phyloP scores from a whole-genome alignment of 257 asterid species.

The Asclepias syriaca region DNA sequence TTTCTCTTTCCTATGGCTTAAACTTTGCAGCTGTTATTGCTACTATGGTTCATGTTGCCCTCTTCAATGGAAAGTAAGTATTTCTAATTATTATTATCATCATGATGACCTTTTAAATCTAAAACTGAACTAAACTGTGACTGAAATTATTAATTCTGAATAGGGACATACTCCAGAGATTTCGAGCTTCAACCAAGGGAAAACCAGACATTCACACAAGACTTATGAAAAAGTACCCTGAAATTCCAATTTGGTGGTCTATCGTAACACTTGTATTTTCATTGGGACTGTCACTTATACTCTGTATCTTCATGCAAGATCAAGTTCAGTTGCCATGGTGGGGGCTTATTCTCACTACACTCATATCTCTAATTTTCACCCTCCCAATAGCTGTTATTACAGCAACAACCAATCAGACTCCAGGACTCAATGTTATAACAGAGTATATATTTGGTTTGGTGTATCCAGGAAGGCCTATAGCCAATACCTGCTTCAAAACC shows the following conservation, averaged over 20 bases:
- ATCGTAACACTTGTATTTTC: constrained; percentile 30
- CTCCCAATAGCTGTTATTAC: constrained; percentile 67
- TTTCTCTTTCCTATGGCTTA: constrained; percentile 52
- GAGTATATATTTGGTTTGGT: constrained; percentile 57
- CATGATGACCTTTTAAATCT: neutral
- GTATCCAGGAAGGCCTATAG: constrained; percentile 70
- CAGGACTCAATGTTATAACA: constrained; percentile 70
- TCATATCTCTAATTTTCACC: constrained; percentile 45
- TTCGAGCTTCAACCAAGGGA: constrained; percentile 29
- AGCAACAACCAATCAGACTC: constrained; percentile 78
- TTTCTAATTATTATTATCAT: no score
- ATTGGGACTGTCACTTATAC: constrained; percentile 37
- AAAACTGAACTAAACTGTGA: neutral
- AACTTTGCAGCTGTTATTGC: constrained; percentile 59
- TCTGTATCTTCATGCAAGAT: constrained; percentile 52
- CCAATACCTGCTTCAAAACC: constrained; percentile 83
- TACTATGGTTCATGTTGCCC: constrained; percentile 57
- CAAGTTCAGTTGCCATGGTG: constrained; percentile 83
- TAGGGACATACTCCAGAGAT: constrained; percentile 46
- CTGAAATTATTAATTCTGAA: neutral
- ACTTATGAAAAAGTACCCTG: constrained; percentile 57
- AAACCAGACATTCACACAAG: constrained; percentile 63
- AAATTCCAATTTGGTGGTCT: constrained; percentile 83
- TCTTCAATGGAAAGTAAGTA: constrained; percentile 68
- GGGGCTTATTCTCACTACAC: constrained; percentile 53